phyloP scores from a whole-genome alignment of 2,329 filamentous ascomycete species.

The Colletotrichum destructivum region DNA sequence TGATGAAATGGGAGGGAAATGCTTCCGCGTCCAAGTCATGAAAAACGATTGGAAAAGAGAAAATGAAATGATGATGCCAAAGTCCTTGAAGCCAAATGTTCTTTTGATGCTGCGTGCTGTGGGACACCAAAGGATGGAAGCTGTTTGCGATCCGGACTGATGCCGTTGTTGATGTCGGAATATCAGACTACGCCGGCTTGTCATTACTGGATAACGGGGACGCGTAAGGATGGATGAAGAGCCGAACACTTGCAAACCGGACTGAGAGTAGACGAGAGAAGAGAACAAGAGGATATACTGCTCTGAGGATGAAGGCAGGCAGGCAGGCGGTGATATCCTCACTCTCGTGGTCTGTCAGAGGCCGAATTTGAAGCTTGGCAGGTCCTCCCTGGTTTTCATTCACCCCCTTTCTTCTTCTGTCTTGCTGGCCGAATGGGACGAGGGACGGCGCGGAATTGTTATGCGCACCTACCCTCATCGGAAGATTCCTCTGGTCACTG shows the following conservation, averaged over 20 bases:
- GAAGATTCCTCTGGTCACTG: background rate
- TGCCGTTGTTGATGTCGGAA: background rate
- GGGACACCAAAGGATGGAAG: constrained; percentile 22
- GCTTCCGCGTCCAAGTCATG: constrained; percentile 5
- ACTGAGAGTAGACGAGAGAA: background rate
- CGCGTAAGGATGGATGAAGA: background rate
- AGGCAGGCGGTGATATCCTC: too few species aligned
- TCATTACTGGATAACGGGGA: background rate
- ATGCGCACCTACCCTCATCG: background rate
- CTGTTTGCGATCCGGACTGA: background rate
- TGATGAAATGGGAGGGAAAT: background rate
- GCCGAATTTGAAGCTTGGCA: too few species aligned
- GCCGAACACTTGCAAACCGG: too few species aligned
- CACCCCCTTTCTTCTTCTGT: background rate
- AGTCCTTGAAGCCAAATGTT: background rate
- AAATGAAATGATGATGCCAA: constrained; percentile 18
- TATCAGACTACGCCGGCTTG: background rate
- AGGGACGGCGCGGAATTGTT: background rate
- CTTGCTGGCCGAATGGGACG: background rate
- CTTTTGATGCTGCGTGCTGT: background rate
- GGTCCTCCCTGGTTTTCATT: background rate
- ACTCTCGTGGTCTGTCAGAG: too few species aligned
- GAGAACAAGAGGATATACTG: background rate
- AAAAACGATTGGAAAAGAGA: constrained; percentile 2
- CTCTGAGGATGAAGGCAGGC: too few species aligned